Base-by-base conservation (phyloP, 164 flowering plant species). In the Stephania yunnanensis region DNA sequence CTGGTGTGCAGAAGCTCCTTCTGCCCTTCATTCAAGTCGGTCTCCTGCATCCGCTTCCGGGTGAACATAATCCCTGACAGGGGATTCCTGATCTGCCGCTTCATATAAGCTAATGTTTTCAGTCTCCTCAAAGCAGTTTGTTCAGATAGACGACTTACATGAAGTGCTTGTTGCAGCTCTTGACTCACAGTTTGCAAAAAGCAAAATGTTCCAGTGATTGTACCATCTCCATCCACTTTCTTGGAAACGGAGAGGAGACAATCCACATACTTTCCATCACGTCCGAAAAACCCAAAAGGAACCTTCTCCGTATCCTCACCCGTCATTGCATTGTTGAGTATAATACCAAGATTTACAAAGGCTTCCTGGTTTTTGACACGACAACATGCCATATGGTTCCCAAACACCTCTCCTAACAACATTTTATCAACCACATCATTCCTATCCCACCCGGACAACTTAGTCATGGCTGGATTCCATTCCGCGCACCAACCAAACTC, bases 401-500 rank as follows among this genome's bases (percentile, higher is more conserved):
- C 98, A 83, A 95, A 95, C 72, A 95, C 92, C 83, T 92, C 98
- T 10, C 97, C 98, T 61, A 95, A 74, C 48, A 95, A 87, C 97
- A 95, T 91, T 82, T 93, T 95, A 74, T 95, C 89, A 6, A 92
- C 81, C 2, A 95, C 91, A 66, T 90, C 92, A 13, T 85, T 89
- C 72, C 95, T 81, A 4, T 81, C 76, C 88, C 90, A 91, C 5
- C 97, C 98, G 48, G 94, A 83, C 75, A 93, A 68, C 77, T 88
- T 88, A 58, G 82, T 70, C 97, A 95, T 92, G 29, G 98, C 98
- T 44, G 91, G 85, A 75, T 95, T 95, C 98, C 98, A 95, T 82
- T 95, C 98, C 68, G 90, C 87, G 82, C 98, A 95, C 98, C 98
- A 94, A 20, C 97, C 98, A 80, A 90, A 92, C 79, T 91, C 97